A percentile compares a stretch with the other conserved stretches of the same genome.
Evolutionary conservation across 805 yeast genomes (phyloP).

Genomic region (Ogataea methanolica): DNA sequence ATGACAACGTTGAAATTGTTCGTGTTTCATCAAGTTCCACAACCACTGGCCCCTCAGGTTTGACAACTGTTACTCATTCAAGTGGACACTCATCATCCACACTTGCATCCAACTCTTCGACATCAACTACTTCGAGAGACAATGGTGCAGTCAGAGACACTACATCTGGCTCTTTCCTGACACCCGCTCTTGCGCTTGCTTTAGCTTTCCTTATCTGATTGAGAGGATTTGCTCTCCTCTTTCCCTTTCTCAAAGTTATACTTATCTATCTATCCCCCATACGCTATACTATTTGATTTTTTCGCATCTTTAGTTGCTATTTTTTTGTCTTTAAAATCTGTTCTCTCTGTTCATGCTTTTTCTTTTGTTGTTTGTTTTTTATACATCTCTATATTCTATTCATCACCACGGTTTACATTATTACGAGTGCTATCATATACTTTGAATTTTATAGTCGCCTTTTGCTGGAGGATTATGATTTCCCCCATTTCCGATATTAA

Average conservation of each 20-base stretch:
- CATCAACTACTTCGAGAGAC: not conserved
- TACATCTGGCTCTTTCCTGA: not conserved
- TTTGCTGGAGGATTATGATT: not conserved
- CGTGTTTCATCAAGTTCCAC: not conserved
- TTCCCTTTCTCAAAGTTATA: too few species aligned
- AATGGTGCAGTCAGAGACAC: not conserved
- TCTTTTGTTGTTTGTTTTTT: too few species aligned
- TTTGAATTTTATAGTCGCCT: not conserved
- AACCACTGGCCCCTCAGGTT: not conserved
- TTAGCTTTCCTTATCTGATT: not conserved
- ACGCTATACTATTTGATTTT: not conserved
- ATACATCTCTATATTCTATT: not conserved
- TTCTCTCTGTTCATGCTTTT: not conserved
- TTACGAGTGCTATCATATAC: not conserved
- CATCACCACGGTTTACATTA: not conserved
- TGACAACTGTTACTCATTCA: not conserved
- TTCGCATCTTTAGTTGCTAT: not conserved
- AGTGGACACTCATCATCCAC: not conserved
- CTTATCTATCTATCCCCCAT: not conserved
- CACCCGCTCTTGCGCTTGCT: not conserved
- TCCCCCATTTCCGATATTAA: too few species aligned
- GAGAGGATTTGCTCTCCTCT: not conserved
- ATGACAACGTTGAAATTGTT: slow-evolving; percentile 23
- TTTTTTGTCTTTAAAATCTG: not conserved
- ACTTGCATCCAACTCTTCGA: not conserved